Base-by-base conservation (phyloP, 2,329 filamentous ascomycete genomes). In the Fusarium metavorans region DNA sequence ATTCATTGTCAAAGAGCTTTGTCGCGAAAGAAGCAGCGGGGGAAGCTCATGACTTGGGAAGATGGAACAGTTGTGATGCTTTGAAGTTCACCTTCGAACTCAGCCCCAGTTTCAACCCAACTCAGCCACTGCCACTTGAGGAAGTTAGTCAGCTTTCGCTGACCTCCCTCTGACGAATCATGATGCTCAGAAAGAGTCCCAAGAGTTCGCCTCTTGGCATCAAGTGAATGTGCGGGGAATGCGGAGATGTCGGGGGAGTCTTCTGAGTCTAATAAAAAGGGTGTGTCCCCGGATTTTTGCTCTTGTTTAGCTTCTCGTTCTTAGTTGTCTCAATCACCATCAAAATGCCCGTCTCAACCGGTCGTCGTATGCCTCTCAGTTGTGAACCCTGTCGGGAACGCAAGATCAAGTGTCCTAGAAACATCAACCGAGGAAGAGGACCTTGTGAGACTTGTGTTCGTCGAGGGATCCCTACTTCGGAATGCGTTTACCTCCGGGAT, bases 331-430 rank as follows among this genome's bases (percentile, higher is more conserved):
- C 45, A 11, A 16, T 13, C 62, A 50, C 11, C 5, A 14, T 35
- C 34, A 39, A 48, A 41, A 68, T 68, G 66, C 66, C 66, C 25
- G 61, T 23, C 27, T 39, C 61, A 54, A 59, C 34, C 4, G 27
- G 27, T 23, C 64, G 70, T 14, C 70, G 70, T 9, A 73, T 73
- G 68, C 70, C 70, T 14, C 60, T 73, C 7, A 73, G 70, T 27
- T 73, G 64, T 10, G 70, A 73, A 20, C 70, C 70, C 35, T 73
- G 71, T 37, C 68, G 68, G 3, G 62, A 61, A 30, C 35, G 71
- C n/a, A 73, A 73, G 59, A 73, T 73, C 25, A 70, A 67, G 45
- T 73, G 71, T 23, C 66, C 71, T 34, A 68, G 68, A 25, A 73
- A 71, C 27, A 48, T 50, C 39, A 69, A 59, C 16, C 71, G 54